Evolutionary conservation across 495 filamentous ascomycete species (phyloP).

Genomic region (Friedmanniomyces simplex): DNA sequence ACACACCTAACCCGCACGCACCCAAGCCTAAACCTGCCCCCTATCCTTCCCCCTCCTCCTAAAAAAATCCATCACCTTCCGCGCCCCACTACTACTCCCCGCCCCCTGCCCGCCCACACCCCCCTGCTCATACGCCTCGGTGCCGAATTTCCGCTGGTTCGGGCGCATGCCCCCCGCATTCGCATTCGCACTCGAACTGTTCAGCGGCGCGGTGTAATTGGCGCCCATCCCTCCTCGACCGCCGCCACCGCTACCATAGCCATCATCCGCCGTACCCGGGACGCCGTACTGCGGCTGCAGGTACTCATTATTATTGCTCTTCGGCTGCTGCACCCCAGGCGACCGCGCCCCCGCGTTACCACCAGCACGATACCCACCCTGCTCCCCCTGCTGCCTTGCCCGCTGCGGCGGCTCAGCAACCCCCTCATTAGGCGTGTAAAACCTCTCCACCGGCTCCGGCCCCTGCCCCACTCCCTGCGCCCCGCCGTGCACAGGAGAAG

Average conservation of each 20-base stretch:
- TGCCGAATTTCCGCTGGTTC: slow-evolving; percentile 57
- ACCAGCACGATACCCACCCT: neutral
- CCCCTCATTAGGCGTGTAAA: slow-evolving; percentile 14
- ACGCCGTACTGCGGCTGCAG: neutral
- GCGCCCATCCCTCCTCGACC: no score
- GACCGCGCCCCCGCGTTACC: no score
- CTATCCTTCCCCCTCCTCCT: slow-evolving; percentile 64
- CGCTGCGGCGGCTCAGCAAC: slow-evolving; percentile 2
- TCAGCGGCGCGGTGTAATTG: neutral
- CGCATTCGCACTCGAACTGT: no score
- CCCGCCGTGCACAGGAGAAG: no score
- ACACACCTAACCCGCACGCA: neutral
- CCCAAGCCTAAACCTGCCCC: slow-evolving; percentile 1
- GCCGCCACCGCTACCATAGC: neutral
- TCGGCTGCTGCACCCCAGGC: neutral
- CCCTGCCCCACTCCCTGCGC: no score
- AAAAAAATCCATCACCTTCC: slow-evolving; percentile 97
- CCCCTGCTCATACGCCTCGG: slow-evolving; percentile 76
- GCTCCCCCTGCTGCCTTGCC: neutral
- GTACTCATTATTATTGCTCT: neutral
- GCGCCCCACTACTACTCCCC: slow-evolving; percentile 74
- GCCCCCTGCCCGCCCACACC: slow-evolving; percentile 44
- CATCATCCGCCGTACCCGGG: neutral
- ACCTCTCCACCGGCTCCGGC: slow-evolving; percentile 18
- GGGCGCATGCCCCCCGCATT: slow-evolving; percentile 18